These are phyloP conservation scores for Colletotrichum agaves DNA, from an alignment of 2,329 filamentous ascomycete genomes.

Conservation along the genomic window DNA sequence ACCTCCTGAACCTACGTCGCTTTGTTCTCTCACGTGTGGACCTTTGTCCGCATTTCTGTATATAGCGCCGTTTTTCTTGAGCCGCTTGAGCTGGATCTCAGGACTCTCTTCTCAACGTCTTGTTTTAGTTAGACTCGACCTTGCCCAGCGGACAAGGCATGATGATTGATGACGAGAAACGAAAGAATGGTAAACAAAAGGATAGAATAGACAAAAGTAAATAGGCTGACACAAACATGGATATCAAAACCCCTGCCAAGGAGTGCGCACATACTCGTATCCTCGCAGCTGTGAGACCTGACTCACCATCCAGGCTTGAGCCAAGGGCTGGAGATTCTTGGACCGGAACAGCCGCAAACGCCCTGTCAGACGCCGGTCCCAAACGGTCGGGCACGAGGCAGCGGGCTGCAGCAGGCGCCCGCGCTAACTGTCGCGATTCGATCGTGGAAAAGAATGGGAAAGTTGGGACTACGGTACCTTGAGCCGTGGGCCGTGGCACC, in stretches of 20 bases:
- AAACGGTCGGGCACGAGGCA: constrained; percentile 16
- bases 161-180: constrained; percentile 2
- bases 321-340: constrained; percentile 2
- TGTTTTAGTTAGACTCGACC: constrained; percentile 2
- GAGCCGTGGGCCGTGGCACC: constrained; percentile 11
- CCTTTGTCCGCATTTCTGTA: neutral
- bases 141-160: neutral
- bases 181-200: neutral
- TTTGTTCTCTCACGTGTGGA: too few relatives aligned
- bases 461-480: neutral
- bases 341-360: constrained; percentile 20
- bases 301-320: constrained; percentile 23
- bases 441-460: neutral
- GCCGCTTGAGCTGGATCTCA: neutral
- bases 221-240: neutral
- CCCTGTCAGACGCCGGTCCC: constrained; percentile 16
- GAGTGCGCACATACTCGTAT: neutral
- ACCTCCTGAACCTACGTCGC: neutral
- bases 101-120: neutral
- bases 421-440: neutral
- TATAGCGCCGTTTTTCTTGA: neutral
- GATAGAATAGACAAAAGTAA: neutral
- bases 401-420: neutral
- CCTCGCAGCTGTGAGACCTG: neutral
- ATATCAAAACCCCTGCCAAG: constrained; percentile 1